phyloP scores from a whole-genome alignment of 352 stramenopile genomes.

The Globisporangium heterothallicum region DNA sequence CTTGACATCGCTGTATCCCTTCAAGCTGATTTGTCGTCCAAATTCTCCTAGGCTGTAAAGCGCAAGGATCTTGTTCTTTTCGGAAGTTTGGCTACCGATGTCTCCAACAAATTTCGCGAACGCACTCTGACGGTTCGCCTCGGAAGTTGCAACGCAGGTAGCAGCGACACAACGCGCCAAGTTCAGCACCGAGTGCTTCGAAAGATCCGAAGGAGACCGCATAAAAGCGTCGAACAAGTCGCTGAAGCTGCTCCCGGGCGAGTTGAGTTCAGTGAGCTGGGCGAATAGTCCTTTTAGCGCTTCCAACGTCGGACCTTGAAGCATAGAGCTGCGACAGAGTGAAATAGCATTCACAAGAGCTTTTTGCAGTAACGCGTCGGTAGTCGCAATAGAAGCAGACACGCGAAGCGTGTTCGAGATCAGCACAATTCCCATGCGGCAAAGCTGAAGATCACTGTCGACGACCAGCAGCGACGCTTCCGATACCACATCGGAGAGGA shows the following conservation, averaged over 20 bases:
- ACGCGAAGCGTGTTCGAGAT: conserved; percentile 71
- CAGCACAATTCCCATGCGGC: conserved; percentile 90
- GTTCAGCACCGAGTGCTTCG: conserved; percentile 92
- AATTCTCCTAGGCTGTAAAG: conserved; percentile 95
- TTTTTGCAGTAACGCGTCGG: conserved; percentile 56
- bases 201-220: conserved; percentile 45
- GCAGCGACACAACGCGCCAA: conserved; percentile 91
- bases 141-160: conserved; percentile 59
- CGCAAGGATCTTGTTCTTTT: conserved; percentile 84
- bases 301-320: conserved; percentile 81
- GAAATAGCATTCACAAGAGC: conserved; percentile 76
- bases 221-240: conserved; percentile 85
- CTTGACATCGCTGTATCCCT: conserved; percentile 81
- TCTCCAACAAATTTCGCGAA: conserved; percentile 73
- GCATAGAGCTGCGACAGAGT: conserved; percentile 89
- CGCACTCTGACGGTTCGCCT: conserved; percentile 53
- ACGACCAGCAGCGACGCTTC: conserved; percentile 90
- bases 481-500: conserved; percentile 87
- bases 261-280: conserved; percentile 58
- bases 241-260: conserved; percentile 63
- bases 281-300: conserved; percentile 56
- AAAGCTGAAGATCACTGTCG: conserved; percentile 96
- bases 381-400: conserved; percentile 47
- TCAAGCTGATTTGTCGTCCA: conserved; percentile 89
- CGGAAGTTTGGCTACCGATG: conserved; percentile 43